Conservation (phyloP, 176 grass and related monocot species). For the Musa acuminata region DNA sequence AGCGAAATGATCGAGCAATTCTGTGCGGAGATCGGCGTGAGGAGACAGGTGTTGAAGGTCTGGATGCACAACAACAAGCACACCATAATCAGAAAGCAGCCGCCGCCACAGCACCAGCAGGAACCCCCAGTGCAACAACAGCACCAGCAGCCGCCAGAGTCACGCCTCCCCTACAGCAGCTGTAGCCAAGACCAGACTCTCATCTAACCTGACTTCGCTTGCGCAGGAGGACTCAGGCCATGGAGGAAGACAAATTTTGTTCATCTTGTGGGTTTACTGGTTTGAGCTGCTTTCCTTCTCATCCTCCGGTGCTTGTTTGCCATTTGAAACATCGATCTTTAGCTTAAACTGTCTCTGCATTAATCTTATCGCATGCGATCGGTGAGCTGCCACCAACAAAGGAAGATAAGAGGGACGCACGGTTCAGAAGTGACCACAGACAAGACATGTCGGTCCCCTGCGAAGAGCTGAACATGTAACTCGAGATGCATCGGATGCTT, state of each 20-base stretch:
- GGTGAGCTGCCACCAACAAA: no score
- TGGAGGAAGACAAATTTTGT: background rate
- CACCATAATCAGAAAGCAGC: constrained; percentile 22
- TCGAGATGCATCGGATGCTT: background rate
- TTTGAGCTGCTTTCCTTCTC: background rate
- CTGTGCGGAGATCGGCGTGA: constrained; percentile 55
- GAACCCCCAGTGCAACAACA: background rate
- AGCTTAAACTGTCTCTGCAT: background rate
- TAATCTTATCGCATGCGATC: background rate
- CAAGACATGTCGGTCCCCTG: no score
- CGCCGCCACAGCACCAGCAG: background rate
- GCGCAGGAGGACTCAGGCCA: background rate
- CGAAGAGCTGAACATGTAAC: no score
- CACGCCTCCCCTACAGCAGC: background rate
- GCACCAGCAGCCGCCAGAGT: background rate
- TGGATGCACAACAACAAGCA: constrained; percentile 99
- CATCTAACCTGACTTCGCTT: no score
- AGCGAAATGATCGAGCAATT: constrained; percentile 45
- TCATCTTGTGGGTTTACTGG: background rate
- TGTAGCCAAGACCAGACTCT: background rate
- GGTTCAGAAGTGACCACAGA: no score
- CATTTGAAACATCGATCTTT: background rate
- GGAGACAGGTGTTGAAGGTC: constrained; percentile 82
- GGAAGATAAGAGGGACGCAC: no score
- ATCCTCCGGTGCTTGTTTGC: background rate